Base-by-base conservation (phyloP, 345 rosid genomes). In the Populus euphratica region DNA sequence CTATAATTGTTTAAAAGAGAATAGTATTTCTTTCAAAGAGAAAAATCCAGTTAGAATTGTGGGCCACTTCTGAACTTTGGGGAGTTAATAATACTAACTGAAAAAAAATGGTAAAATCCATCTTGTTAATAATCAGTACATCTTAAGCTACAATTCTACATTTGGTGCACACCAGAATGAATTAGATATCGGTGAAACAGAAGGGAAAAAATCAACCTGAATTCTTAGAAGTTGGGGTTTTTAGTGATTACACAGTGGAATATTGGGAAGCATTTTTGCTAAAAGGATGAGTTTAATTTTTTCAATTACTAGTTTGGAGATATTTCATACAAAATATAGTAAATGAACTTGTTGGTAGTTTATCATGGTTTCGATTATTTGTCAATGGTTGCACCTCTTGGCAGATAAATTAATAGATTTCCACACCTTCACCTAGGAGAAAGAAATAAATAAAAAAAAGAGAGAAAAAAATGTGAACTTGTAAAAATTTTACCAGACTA, bases 111-210 rank as follows among this genome's bases (percentile, higher is more conserved):
- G 21, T 5, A 33, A 65, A 65, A 21, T 68, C 44, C 43, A 17
- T 36, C 39, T 18, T 2, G 70, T 13, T 54, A 44, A 35, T 74
- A 27, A 41, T 59, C 17, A 9, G 29, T 9, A 69, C 77, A 64
- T 74, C 41, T 64, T 56, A 25, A 63, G 61, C 69, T 41, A 52
- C 61, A 74, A 43, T 63, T 74, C 36, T 25, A 63, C 33, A 9
- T 64, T 33, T 49, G 33, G 59, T 43, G 21, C 18, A 12, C 25
- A 6, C 47, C 20, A 31, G 13, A 44, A 27, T 50, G 23, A 54
- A 21, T 54, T 21, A 54, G 61, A 21, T 54, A 54, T 21, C 1
- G 25, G 11, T 21, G 25, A 54, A 54, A 2, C 61, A 54, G 61
- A 54, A 54, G 61, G 25, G 9, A 23, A 54, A 20, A n/a, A 20